A percentile compares a stretch with the other conserved stretches of the same genome.
Conservation (phyloP, 331 rosid genomes). For the Acacia pycnantha region DNA sequence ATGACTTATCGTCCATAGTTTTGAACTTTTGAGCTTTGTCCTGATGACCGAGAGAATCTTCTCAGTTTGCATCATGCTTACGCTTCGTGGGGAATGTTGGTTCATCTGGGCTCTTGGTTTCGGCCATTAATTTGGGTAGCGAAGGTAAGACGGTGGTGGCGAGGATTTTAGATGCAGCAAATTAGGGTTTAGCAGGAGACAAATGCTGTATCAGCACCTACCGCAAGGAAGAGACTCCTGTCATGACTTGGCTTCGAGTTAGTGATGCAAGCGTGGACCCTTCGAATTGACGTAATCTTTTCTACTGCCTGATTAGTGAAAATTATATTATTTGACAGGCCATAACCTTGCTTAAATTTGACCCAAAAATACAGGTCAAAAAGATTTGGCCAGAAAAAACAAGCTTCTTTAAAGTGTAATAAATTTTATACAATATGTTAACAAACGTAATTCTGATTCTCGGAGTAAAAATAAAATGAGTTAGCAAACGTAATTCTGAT, state of each 20-base stretch:
- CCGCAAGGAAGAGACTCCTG: not conserved
- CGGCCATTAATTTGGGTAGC: constrained; percentile 54
- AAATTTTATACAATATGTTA: too few relatives aligned
- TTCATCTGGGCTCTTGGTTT: constrained; percentile 44
- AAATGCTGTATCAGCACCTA: not conserved
- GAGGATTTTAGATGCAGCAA: not conserved
- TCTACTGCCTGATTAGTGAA: too few relatives aligned
- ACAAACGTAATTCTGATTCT: too few relatives aligned
- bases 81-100: constrained; percentile 64
- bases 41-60: constrained; percentile 39
- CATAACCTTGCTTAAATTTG: too few relatives aligned
- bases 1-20: constrained; percentile 16
- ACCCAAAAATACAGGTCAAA: too few relatives aligned
- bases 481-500: too few relatives aligned
- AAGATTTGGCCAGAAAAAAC: too few relatives aligned
- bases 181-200: constrained; percentile 37
- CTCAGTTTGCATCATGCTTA: constrained; percentile 45
- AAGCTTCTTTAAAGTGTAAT: too few relatives aligned
- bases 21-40: constrained; percentile 54
- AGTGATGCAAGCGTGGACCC: not conserved
- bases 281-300: not conserved
- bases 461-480: too few relatives aligned
- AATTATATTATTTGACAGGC: too few relatives aligned
- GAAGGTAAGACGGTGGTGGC: not conserved
- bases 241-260: not conserved